Evolutionary conservation across 2,329 filamentous ascomycete species (phyloP), one percentile per base, ranked within the genome.

Genomic region (Trichoderma simmonsii): DNA sequence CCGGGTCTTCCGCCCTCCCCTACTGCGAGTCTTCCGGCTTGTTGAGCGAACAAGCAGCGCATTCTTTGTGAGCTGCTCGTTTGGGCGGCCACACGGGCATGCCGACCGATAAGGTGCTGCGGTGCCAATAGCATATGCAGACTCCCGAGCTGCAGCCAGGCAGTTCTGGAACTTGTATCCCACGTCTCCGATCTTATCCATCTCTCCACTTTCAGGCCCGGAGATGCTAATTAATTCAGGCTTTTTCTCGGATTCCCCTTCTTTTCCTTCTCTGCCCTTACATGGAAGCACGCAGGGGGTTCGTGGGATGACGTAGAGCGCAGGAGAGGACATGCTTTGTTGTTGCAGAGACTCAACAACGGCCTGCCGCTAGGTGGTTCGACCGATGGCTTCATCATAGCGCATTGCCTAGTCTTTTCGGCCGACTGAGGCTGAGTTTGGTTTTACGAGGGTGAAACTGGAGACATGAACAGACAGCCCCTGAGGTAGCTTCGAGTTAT

Each of bases 161-260:
- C 18, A 60, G 30, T 34, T 61, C 56, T 69, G 26, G 65, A 69
- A 51, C 60, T n/a, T 61, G 26, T 48, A 43, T 57, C 51, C 34
- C 66, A 48, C 39, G 48, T 39, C 63, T 36, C 48, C 54, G 54
- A 59, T 60, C 51, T 60, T 14, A 34, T 60, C 26, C 21, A 60
- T 56, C 64, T 67, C 32, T 36, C 66, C 66, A 70, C 66, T 36
- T 54, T 51, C 66, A 54, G 39, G 39, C 66, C 66, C 57, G 26
- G 32, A n/a, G 34, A 59, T 51, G 36, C 34, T 26, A 36, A 48
- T 70, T 54, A 43, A 54, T 43, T 70, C 66, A 54, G 56, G 36
- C 34, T 18, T 56, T 66, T 24, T 32, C 9, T 54, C 48, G 48
- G 48, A 54, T 54, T 54, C 48, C 48, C 48, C 48, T 54, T 54